These are phyloP conservation scores for Torrubiella hemipterigena DNA, from an alignment of 2,329 filamentous ascomycete genomes.

Conservation along the genomic window DNA sequence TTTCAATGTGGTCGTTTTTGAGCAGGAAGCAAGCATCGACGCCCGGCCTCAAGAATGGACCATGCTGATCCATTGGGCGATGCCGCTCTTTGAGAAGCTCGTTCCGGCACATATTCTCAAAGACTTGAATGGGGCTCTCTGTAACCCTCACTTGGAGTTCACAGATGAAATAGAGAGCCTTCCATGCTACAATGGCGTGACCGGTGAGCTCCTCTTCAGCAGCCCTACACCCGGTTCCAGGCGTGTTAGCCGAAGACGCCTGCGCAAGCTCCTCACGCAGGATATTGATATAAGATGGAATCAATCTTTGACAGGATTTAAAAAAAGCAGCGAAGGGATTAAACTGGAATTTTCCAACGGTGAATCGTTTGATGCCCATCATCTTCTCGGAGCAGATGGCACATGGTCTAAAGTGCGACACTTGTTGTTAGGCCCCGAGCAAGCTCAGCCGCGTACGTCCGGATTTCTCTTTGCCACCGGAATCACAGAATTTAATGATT, in stretches of 20 bases:
- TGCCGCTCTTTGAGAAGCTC: conserved; percentile 19
- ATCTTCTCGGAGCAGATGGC: conserved; percentile 21
- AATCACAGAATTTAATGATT: conserved; percentile 13
- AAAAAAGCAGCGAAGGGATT: conserved; percentile 6
- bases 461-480: conserved; percentile 19
- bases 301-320: conserved; percentile 9
- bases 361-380: conserved; percentile 10
- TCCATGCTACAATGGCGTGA: conserved; percentile 19
- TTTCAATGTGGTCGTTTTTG: conserved; percentile 19
- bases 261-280: conserved; percentile 18
- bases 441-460: conserved; percentile 10
- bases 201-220: conserved; percentile 21
- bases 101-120: conserved; percentile 18
- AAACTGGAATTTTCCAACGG: conserved; percentile 15
- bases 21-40: conserved; percentile 16
- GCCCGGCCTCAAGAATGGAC: conserved; percentile 23
- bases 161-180: conserved; percentile 17
- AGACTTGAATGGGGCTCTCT: conserved; percentile 16
- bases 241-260: conserved; percentile 20
- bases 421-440: conserved; percentile 15
- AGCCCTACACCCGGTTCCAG: conserved; percentile 19
- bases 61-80: conserved; percentile 27
- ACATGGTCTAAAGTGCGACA: conserved; percentile 16
- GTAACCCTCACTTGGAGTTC: conserved; percentile 21
- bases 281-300: conserved; percentile 21